Evolutionary conservation across 2,329 filamentous ascomycete genomes (phyloP).

Genomic region (Beauveria caledonica): DNA sequence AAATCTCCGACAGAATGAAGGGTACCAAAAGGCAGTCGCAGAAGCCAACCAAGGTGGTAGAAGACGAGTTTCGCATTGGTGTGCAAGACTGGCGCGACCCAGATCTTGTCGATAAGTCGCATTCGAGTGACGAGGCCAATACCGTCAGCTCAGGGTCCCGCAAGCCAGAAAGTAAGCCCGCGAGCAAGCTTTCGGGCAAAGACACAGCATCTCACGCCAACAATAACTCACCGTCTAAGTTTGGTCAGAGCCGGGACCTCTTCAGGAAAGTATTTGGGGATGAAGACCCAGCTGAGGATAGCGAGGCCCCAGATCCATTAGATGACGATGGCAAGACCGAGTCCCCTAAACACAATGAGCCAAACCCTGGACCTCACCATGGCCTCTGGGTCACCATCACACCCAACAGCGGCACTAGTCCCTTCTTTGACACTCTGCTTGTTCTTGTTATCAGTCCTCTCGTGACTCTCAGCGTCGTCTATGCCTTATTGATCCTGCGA

Average conservation of each 20-base stretch:
- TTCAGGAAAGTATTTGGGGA: slow-evolving; percentile 44
- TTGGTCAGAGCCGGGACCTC: slow-evolving; percentile 24
- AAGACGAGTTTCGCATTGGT: slow-evolving; percentile 70
- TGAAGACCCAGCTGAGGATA: slow-evolving; percentile 21
- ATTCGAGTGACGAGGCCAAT: slow-evolving; percentile 12
- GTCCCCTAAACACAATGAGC: slow-evolving; percentile 8
- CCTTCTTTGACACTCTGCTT: slow-evolving; percentile 93
- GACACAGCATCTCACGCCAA: not conserved
- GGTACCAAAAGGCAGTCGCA: slow-evolving; percentile 26
- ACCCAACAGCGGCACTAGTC: slow-evolving; percentile 79
- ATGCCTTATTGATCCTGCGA: slow-evolving; percentile 76
- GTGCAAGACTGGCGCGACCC: slow-evolving; percentile 82
- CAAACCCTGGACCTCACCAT: slow-evolving; percentile 38
- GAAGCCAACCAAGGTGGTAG: slow-evolving; percentile 20
- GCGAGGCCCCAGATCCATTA: slow-evolving; percentile 14
- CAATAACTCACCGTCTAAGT: slow-evolving; percentile 8
- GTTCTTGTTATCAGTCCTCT: slow-evolving; percentile 93
- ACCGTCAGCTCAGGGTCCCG: not conserved
- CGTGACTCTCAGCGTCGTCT: slow-evolving; percentile 87
- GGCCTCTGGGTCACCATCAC: slow-evolving; percentile 96
- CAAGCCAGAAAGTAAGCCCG: slow-evolving; percentile 8
- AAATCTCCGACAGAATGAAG: slow-evolving; percentile 33
- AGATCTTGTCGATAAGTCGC: slow-evolving; percentile 35
- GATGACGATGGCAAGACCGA: slow-evolving; percentile 19
- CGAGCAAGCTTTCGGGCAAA: slow-evolving; percentile 5